A percentile compares a stretch with the other conserved stretches of the same genome.
Conservation (phyloP, 352 stramenopile genomes). For the Pythium brachiatum region DNA sequence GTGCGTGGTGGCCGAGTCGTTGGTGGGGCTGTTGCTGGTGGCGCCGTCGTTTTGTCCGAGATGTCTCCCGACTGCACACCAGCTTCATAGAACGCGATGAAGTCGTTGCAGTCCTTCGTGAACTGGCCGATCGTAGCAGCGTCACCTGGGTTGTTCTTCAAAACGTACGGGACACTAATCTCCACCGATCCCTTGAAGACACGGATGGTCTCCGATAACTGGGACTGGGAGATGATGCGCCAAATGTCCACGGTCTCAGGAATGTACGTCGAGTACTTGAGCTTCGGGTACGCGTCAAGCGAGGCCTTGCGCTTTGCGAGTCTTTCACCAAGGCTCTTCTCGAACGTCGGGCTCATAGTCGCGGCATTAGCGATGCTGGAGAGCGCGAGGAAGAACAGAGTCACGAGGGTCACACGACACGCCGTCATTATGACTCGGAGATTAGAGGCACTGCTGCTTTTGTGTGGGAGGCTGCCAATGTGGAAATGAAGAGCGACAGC, state of each 20-base stretch:
- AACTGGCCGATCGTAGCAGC: not conserved
- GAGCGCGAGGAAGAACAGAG: not conserved
- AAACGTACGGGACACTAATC: not conserved
- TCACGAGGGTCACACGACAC: not conserved
- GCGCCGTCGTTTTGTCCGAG: not conserved
- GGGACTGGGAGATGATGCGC: not conserved
- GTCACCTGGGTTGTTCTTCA: not conserved
- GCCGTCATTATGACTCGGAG: too few relatives aligned
- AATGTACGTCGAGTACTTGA: not conserved
- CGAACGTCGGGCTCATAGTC: not conserved
- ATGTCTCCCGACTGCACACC: not conserved
- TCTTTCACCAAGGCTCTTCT: not conserved
- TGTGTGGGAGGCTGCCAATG: too few relatives aligned
- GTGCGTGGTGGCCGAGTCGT: too few relatives aligned
- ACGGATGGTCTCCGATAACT: not conserved
- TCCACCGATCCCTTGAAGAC: not conserved
- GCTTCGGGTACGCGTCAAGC: not conserved
- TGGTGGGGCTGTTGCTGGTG: too few relatives aligned
- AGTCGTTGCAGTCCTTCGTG: not conserved
- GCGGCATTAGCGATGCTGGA: not conserved
- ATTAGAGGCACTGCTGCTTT: too few relatives aligned
- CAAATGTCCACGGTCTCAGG: not conserved
- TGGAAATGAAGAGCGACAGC: too few relatives aligned
- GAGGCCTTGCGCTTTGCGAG: not conserved
- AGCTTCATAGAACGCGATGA: not conserved